Percentiles rank a stretch among this genome's conserved stretches.
Evolutionary conservation across 164 flowering plant species (phyloP).

Genomic region (Vitis labrusca): DNA sequence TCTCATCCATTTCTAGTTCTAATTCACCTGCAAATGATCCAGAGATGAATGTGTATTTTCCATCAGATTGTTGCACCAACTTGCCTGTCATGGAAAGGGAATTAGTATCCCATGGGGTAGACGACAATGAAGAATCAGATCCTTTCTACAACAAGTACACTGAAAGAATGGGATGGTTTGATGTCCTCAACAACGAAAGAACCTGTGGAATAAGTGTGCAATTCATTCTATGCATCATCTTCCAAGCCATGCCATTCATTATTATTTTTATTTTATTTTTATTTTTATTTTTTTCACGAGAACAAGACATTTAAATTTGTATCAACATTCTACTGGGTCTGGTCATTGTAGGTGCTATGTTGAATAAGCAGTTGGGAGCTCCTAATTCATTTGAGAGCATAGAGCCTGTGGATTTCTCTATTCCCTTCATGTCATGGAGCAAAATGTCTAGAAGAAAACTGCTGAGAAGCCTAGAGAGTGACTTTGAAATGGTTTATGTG

Average conservation of each 20-base stretch:
- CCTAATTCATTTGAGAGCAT: slow-evolving; percentile 20
- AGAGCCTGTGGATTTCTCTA: slow-evolving; percentile 8
- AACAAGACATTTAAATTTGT: neutral
- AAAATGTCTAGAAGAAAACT: slow-evolving; percentile 35
- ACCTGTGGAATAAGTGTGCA: slow-evolving; percentile 43
- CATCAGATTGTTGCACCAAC: slow-evolving; percentile 7
- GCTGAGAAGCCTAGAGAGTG: slow-evolving; percentile 44
- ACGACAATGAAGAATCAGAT: slow-evolving; percentile 23
- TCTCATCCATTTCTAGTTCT: neutral
- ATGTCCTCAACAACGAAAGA: slow-evolving; percentile 45
- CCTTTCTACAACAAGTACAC: slow-evolving; percentile 33
- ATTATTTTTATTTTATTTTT: too few species aligned
- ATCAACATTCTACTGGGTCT: neutral
- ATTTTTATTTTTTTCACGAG: neutral
- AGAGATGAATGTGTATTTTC: neutral
- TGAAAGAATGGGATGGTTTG: slow-evolving; percentile 55
- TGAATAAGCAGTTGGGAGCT: slow-evolving; percentile 23
- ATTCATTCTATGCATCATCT: neutral
- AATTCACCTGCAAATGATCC: neutral
- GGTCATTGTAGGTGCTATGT: slow-evolving; percentile 30
- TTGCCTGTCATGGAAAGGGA: neutral
- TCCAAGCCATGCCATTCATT: neutral
- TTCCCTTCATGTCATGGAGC: slow-evolving; percentile 22
- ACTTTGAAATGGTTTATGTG: slow-evolving; percentile 54
- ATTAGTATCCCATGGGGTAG: neutral